Base-by-base conservation (phyloP, 257 asterid species). In the Solanum infundibuliforme region DNA sequence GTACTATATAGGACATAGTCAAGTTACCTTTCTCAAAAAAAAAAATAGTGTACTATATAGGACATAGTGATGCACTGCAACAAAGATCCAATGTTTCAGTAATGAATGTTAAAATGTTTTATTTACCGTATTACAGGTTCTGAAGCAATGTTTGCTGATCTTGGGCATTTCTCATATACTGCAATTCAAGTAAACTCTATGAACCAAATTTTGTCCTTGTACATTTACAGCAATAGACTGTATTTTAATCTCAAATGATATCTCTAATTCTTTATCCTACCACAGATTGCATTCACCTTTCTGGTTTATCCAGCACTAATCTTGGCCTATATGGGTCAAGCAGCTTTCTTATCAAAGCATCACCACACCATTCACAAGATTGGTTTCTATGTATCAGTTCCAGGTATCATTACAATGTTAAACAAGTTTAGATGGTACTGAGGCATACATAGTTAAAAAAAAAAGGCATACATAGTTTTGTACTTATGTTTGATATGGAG, bases 61-160 rank as follows among this genome's bases (percentile, higher is more conserved):
- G 29, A 46, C 68, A 41, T 25, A 46, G 38, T 81, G 27, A 27
- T 27, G 35, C 39, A 81, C 85, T 81, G 18, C 66, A 16, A 81
- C 27, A 11, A 81, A 27, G 38, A 12, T 48, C 85, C 85, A 46
- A 36, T 81, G 69, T 82, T 48, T 48, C 43, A 29, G 34, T 48
- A 48, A 29, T 46, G 69, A 18, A 46, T 82, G 6, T 31, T 48
- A 38, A 48, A 82, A 48, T 48, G 86, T 82, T 48, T 20, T 82
- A 48, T 82, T 74, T 82, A 82, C 66, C 4, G 2, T 81, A 31
- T 82, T 89, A 89, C 97, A 96, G 99, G 99, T 52, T 95, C 98
- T 5, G 99, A 96, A 91, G 99, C 99, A 82, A 96, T 96, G 99
- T 96, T 96, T 91, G 99, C 99, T 12, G 98, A 96, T 91, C 98